Evolutionary conservation across 2,329 filamentous ascomycete species (phyloP).

Genomic region (Tolypocladium tundrense): DNA sequence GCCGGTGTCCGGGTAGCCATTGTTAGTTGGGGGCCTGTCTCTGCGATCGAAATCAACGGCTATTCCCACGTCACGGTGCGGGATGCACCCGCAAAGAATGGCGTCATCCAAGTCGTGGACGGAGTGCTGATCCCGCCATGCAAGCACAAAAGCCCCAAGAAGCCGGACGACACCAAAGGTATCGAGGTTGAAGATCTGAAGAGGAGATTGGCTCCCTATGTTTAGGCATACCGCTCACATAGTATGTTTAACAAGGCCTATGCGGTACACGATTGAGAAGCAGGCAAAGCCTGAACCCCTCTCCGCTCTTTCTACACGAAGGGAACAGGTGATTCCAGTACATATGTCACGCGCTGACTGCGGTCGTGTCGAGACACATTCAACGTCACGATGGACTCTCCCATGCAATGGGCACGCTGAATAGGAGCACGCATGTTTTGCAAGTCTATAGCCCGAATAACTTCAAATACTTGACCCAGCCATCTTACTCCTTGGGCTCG

Average conservation of each 20-base stretch:
- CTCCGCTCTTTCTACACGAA: neutral
- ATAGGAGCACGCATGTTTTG: neutral
- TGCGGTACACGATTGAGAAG: neutral
- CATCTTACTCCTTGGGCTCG: neutral
- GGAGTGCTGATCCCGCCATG: slow-evolving; percentile 69
- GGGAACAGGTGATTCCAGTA: neutral
- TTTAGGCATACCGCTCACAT: slow-evolving; percentile 2
- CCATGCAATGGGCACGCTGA: too few species aligned
- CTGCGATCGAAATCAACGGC: slow-evolving; percentile 66
- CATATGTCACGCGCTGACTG: neutral
- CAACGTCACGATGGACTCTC: too few species aligned
- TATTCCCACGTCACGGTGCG: slow-evolving; percentile 53
- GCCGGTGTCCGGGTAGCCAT: slow-evolving; percentile 64
- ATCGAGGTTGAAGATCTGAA: slow-evolving; percentile 19
- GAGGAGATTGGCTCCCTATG: slow-evolving; percentile 16
- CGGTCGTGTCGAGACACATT: neutral
- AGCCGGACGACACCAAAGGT: slow-evolving; percentile 5
- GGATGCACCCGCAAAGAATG: slow-evolving; percentile 66
- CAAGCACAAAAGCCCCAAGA: slow-evolving; percentile 18
- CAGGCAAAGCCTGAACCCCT: neutral
- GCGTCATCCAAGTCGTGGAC: slow-evolving; percentile 69
- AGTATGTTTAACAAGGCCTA: neutral
- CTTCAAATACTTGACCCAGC: neutral
- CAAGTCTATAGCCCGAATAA: neutral
- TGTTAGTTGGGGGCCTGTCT: slow-evolving; percentile 54